Base-by-base conservation (phyloP, 2,329 filamentous ascomycete genomes). In the Torrubiellomyces zombiae region DNA sequence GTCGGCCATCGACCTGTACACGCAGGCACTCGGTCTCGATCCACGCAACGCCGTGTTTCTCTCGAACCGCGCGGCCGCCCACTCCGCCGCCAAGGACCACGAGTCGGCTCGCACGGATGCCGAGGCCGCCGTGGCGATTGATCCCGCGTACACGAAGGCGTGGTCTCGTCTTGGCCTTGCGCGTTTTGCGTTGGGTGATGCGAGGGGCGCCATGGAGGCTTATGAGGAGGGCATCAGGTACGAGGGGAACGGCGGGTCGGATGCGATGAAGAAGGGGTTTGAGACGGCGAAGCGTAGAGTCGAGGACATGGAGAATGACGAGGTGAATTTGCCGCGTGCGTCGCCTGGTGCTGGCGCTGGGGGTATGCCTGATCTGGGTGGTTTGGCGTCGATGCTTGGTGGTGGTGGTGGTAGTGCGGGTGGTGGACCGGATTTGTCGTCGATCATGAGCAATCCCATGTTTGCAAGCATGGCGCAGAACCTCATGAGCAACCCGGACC, bases 371-470 rank as follows among this genome's bases (percentile, higher is more conserved):
- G 75, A 82, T 44, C 55, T 85, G n/a, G 56, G 60, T 30, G 62
- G 63, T 32, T 57, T 86, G 21, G 77, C 77, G 4, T 63, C 73
- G 42, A 77, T 85, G 74, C 61, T 85, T 36, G 74, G 73, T 20
- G 62, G 55, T 11, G 68, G 61, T 12, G 73, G 61, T 14, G 71
- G 61, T 9, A 63, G 55, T 14, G 69, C 55, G 7, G 74, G 67
- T 5, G 74, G 66, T 12, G 72, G 59, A 6, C 83, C 85, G 9
- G 86, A 95, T 50, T 60, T 98, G 14, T 56, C 70, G 35, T 69
- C 70, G 34, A 74, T 98, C 50, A 92, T 95, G 83, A 83, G 63
- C 61, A 98, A 95, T 60, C 89, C 89, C 28, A 95, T 95, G 89
- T 92, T 98, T 57, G 72, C 83, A 25, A 79, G 68, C 56, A 94